Evolutionary conservation across 805 yeast genomes (phyloP), one percentile per base, ranked within the genome.

Genomic region (Diddensiella transvaalensis): DNA sequence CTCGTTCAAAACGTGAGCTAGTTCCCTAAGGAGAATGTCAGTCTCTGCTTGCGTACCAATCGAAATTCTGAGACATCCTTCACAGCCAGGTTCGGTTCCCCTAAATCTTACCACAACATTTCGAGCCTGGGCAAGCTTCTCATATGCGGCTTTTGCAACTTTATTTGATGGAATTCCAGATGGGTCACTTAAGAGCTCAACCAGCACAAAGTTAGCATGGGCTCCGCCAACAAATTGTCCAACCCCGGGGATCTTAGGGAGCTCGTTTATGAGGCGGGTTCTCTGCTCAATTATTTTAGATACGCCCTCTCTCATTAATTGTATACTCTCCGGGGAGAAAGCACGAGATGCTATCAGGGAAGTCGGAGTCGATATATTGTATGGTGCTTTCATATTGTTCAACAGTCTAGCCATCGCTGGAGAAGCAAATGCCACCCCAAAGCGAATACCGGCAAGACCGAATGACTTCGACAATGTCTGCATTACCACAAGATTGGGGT

Each of bases 401-500:
- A 93, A 69, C 42, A 86, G 77, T 3, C 66, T 59, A 0, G 96
- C 77, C 41, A 93, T 70, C 52, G 76, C 78, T 11, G 72, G 69
- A 15, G 76, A 70, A 2, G 90, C 75, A 60, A 65, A 91, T 1
- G 96, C 82, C 51, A 89, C 72, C 22, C 99, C 99, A 38, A 91
- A 67, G 59, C 99, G 78, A 43, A 90, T 84, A 40, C 97, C 98
- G 2, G 99, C 99, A 46, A 93, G 77, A 17, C 99, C 99, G 69
- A 93, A 93, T 0, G 98, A 84, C 63, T 93, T 93, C 17, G 97
- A 89, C 35, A 93, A 68, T 0, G 99, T 93, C 67, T 93, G 99
- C 65, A 90, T 71, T 10, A 87, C 96, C 15, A 86, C 89, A 46
- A 93, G 70, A 60, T 89, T 87, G 22, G 90, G 90, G 66, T 83